Conservation (phyloP, 2,329 filamentous ascomycete species). For the Aspergillus pseudonomiae region DNA sequence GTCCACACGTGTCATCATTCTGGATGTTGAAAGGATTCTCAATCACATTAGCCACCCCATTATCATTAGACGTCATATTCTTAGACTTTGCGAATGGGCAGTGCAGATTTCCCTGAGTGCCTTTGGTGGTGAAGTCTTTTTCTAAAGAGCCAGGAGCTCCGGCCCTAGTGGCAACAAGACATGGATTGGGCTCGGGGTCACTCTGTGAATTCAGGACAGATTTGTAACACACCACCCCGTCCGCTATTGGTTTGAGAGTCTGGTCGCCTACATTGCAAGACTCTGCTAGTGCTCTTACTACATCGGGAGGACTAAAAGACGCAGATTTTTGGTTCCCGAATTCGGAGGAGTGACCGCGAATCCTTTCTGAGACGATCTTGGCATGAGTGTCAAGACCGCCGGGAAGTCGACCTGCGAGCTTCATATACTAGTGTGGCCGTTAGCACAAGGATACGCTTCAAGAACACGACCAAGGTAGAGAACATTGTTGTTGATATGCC, state of each 20-base stretch:
- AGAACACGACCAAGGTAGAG: constrained; percentile 14
- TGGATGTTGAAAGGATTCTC: constrained; percentile 42
- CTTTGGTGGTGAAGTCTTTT: constrained; percentile 86
- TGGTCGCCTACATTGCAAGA: constrained; percentile 67
- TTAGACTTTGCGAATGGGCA: constrained; percentile 73
- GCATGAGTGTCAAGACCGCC: constrained; percentile 35
- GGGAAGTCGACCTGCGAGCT: constrained; percentile 35
- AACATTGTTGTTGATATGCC: constrained; percentile 24
- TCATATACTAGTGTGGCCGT: constrained; percentile 38
- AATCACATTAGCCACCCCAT: constrained; percentile 42
- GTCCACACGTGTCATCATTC: constrained; percentile 47
- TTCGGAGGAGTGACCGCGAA: constrained; percentile 34
- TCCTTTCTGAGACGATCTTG: constrained; percentile 33
- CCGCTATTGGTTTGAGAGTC: constrained; percentile 38
- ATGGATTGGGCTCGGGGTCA: constrained; percentile 40
- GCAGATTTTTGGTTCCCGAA: constrained; percentile 54
- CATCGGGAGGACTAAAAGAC: constrained; percentile 66
- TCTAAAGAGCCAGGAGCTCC: constrained; percentile 71
- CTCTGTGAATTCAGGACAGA: constrained; percentile 35
- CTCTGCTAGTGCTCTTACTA: constrained; percentile 59
- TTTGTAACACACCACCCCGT: constrained; percentile 46
- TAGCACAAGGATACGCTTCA: constrained; percentile 24
- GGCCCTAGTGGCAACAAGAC: constrained; percentile 49
- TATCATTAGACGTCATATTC: constrained; percentile 42
- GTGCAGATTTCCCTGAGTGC: constrained; percentile 74